Conservation (phyloP, 2,329 filamentous ascomycete genomes). For the Diaporthe sp. region DNA sequence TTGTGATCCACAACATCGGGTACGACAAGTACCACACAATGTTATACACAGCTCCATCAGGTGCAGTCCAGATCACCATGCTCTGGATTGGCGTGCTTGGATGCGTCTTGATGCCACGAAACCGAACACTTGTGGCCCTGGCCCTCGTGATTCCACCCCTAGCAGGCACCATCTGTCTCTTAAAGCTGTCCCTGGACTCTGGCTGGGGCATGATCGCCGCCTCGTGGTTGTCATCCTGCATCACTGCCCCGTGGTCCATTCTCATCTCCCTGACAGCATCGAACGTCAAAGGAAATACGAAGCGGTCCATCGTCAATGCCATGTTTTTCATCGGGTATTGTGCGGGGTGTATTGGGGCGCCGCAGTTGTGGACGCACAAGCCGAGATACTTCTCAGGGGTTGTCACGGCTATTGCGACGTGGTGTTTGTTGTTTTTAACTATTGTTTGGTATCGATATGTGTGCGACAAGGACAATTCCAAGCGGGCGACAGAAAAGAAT, state of each 20-base stretch:
- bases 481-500: slow-evolving; percentile 41
- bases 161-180: slow-evolving; percentile 58
- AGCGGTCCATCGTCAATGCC: slow-evolving; percentile 59
- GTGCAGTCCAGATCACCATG: slow-evolving; percentile 60
- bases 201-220: slow-evolving; percentile 63
- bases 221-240: slow-evolving; percentile 62
- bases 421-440: slow-evolving; percentile 54
- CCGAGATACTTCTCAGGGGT: slow-evolving; percentile 62
- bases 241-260: slow-evolving; percentile 57
- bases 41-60: slow-evolving; percentile 62
- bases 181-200: slow-evolving; percentile 54
- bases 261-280: slow-evolving; percentile 60
- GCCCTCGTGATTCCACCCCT: slow-evolving; percentile 57
- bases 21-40: slow-evolving; percentile 60
- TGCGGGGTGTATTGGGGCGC: slow-evolving; percentile 59
- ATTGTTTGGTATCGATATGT: slow-evolving; percentile 52
- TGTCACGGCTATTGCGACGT: slow-evolving; percentile 59
- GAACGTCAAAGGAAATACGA: slow-evolving; percentile 66
- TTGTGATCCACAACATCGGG: slow-evolving; percentile 62
- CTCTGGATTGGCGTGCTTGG: slow-evolving; percentile 60
- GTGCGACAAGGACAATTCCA: slow-evolving; percentile 53
- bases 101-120: slow-evolving; percentile 55
- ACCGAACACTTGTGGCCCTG: slow-evolving; percentile 55
- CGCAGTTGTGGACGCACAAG: slow-evolving; percentile 62
- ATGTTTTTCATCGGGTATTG: slow-evolving; percentile 66